Base-by-base conservation (phyloP, 2,329 filamentous ascomycete genomes). In the Lachnellula arida region DNA sequence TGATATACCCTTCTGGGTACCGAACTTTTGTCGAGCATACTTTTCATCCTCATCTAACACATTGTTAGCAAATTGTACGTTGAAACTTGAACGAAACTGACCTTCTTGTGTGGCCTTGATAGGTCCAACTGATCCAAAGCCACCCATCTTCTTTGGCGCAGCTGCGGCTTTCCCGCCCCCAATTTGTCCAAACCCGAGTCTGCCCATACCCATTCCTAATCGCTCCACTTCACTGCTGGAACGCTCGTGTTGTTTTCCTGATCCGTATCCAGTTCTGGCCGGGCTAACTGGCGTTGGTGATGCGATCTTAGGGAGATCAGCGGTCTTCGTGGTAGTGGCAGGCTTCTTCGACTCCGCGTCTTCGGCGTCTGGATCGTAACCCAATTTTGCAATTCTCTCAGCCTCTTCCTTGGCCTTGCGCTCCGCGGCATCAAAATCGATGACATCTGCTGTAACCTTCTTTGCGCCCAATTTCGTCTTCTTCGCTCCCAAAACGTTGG, bases 381-480 rank as follows among this genome's bases (percentile, higher is more conserved):
- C 94, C 22, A 99, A 78, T 75, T 96, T 96, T 71, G 88, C 91
- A 70, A 97, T 94, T 64, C 94, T 87, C 73, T 97, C 94, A 2
- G 92, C 94, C 74, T 99, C 94, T 74, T 97, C 94, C 73, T 93
- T 96, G 44, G 94, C 94, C 75, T 95, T 96, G 74, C 89, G 91
- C 78, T 99, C 94, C 3, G 92, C 94, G 72, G 93, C 94, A 62
- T 99, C 94, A 68, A 99, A 99, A 75, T 99, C 93, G 60, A 99
- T 92, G 12, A 85, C 76, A 63, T 92, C 88, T 46, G 78, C 81
- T 3, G 80, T 83, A 35, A 96, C 83, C 78, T 97, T 97, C 83
- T 97, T 97, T 28, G 86, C 93, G 37, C 93, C 94, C 11, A 97
- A 80, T 76, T 95, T 96, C 46, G 79, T 80, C 78, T 92, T 94